Base-by-base conservation (phyloP, 1,284 basidiomycete genomes). In the Polyporus tsugae region DNA sequence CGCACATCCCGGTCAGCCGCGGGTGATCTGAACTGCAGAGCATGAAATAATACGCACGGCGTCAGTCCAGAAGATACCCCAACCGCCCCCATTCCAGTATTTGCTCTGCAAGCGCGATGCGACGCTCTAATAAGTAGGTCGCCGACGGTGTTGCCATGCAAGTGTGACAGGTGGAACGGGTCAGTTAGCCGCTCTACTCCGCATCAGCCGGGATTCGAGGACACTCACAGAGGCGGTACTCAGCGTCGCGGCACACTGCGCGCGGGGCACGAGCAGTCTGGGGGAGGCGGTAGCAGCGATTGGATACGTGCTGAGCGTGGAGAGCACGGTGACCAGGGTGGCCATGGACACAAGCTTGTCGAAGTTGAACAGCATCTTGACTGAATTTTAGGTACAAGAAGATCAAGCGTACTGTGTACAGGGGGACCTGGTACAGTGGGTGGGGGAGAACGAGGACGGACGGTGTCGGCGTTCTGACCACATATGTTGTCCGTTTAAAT, bases 11-110 rank as follows among this genome's bases (percentile, higher is more conserved):
- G 10, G 22, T 52, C 46, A 52, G 46, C 10, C 6, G 46, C 46
- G 0, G 11, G 11, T 25, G 0, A 22, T 25, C 46, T 11, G 10
- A 49, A 10, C 2, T 9, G n/a, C 6, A 6, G n/a, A n/a, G 41
- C 41, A 17, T 42, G 42, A 35, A 19, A 49, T 11, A 19, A n/a
- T 22, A 73, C 81, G 36, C 67, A 87, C 86, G 4, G 85, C 82
- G 70, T 87, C 84, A 4, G 85, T 87, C 86, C 86, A 87, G 19
- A 86, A 78, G 49, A 70, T 67, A 44, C 66, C 63, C 63, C 69
- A 67, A 11, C 63, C 62, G 17, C 82, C 80, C 22, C 85, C 86
- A 62, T 82, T 75, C 75, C 80, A 87, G 71, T 83, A 87, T 59
- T 81, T 76, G 22, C 72, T 75, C 73, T 86, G 84, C 25, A 87